Conservation (phyloP, 2,329 filamentous ascomycete species). For the Cytospora leucostoma region DNA sequence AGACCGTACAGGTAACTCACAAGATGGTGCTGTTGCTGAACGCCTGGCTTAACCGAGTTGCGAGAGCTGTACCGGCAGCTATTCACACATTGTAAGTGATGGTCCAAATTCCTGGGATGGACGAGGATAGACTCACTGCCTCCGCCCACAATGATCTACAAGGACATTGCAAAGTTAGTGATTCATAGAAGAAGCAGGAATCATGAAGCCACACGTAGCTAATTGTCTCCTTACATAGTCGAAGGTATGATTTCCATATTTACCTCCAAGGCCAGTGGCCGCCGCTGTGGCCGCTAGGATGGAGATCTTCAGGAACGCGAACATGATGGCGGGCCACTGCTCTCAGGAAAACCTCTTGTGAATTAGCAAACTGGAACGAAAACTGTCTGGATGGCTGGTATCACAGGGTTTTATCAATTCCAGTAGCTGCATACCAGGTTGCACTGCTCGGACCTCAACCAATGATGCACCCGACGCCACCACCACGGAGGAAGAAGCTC, state of each 20-base stretch:
- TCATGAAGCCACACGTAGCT: not conserved
- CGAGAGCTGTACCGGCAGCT: slow-evolving; percentile 33
- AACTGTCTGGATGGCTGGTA: too few relatives aligned
- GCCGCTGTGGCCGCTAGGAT: not conserved
- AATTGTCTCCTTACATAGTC: slow-evolving; percentile 5
- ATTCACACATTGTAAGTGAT: not conserved
- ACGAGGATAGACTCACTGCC: slow-evolving; percentile 2
- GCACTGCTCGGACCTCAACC: too few relatives aligned
- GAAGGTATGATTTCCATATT: not conserved
- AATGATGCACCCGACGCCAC: too few relatives aligned
- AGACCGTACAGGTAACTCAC: not conserved
- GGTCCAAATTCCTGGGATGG: too few relatives aligned
- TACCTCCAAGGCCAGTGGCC: not conserved
- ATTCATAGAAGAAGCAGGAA: rapidly evolving
- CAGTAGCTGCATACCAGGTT: too few relatives aligned
- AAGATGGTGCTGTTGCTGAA: slow-evolving; percentile 33
- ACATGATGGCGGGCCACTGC: not conserved
- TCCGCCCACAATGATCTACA: slow-evolving; percentile 17
- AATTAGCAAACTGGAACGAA: too few relatives aligned
- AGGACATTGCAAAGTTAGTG: not conserved
- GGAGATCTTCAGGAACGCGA: not conserved
- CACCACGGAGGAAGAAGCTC: too few relatives aligned
- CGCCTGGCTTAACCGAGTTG: slow-evolving; percentile 32
- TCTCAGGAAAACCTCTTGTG: too few relatives aligned
- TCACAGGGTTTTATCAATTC: too few relatives aligned